Base-by-base conservation (phyloP, 768 basidiomycete genomes). In the Tulasnella sp. region DNA sequence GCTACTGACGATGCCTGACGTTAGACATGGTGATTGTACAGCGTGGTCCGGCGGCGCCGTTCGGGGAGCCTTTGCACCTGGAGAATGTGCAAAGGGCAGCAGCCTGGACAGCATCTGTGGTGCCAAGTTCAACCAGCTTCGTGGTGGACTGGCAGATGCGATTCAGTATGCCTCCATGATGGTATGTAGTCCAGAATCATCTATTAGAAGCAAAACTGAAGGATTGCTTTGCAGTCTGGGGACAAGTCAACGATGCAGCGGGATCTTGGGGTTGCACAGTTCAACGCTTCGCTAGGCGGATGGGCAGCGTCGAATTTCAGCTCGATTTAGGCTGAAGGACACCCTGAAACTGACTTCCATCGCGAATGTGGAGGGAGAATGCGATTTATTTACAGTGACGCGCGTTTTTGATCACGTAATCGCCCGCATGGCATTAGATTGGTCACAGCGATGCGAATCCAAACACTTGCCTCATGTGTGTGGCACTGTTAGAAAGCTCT, bases 21-120 rank as follows among this genome's bases (percentile, higher is more conserved):
- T 25, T 15, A 54, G 52, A 11, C 52, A 54, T 23, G 52, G 52
- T 23, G 52, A 54, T 29, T 54, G 52, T 25, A 31, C 52, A 11
- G 37, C 37, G 3, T 27, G 29, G 6, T 39, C 35, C 5, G 52
- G 52, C 4, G 8, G 2, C 0, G 39, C 37, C 21, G 35, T 54
- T 29, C 35, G 32, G 25, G 37, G 37, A 2, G 37, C 35, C 14
- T 54, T 39, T 23, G 52, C 52, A 8, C 21, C 52, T 2, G 52
- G 52, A 5, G 52, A 54, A 29, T 54, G 52, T 25, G 34, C 21
- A 23, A 37, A 40, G 32, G 52, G 52, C 6, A 54, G 27, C 15
- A 40, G 52, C 0, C 19, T 39, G 25, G 42, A 54, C 37, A 40
- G 52, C 14, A 6, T 48, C 1, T 48, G 46, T 15, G 25, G 46